A percentile compares a stretch with the other conserved stretches of the same genome.
These are phyloP conservation scores for Stephanodiscus triporus DNA, from an alignment of 108 stramenopile species.

Conservation along the genomic window DNA sequence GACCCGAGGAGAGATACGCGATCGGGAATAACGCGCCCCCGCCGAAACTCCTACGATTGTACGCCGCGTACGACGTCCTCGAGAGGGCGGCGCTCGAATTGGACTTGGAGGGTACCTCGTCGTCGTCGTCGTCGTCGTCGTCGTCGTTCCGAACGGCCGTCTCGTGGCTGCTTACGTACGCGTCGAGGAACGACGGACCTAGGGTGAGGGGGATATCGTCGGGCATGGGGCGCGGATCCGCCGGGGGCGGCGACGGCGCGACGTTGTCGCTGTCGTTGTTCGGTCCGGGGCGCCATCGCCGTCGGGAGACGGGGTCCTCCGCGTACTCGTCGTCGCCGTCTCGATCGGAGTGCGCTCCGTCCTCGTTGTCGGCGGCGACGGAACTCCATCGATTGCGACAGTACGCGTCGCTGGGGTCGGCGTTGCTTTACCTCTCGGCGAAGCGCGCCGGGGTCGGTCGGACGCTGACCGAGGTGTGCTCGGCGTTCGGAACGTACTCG, in stretches of 20 bases:
- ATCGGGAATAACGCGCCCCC: no score
- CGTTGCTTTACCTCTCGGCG: conserved; percentile 31
- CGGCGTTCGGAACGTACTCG: conserved; percentile 33
- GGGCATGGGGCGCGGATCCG: background rate
- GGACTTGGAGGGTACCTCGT: conserved; percentile 3
- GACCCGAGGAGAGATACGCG: background rate
- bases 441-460: conserved; percentile 35
- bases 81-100: conserved; percentile 12
- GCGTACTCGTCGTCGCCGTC: background rate
- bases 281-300: background rate
- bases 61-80: conserved; percentile 31
- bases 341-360: no score
- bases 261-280: conserved; percentile 9
- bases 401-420: conserved; percentile 35
- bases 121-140: background rate
- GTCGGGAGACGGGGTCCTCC: background rate
- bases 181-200: conserved; percentile 14
- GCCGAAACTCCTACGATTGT: conserved; percentile 27
- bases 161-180: conserved; percentile 31
- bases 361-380: background rate
- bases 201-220: conserved; percentile 33
- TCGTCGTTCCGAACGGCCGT: conserved; percentile 11
- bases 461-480: conserved; percentile 39
- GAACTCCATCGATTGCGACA: conserved; percentile 40
- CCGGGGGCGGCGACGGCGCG: background rate